Evolutionary conservation across 495 filamentous ascomycete species (phyloP), one percentile per base, ranked within the genome.

Genomic region (Acidomyces sp.): DNA sequence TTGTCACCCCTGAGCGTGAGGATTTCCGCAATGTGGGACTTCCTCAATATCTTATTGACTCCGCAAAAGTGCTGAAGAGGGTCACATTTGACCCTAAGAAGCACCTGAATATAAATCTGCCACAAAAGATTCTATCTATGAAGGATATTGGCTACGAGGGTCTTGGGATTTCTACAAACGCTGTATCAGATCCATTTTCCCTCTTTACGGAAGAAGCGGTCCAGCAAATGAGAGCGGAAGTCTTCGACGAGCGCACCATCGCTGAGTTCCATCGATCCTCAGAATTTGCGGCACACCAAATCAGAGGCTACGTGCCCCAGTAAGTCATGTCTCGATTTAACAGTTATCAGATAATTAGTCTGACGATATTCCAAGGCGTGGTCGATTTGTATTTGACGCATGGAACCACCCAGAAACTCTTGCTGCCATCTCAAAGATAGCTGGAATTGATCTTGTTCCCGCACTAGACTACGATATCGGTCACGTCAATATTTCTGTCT

Each of bases 161-260:
- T 5, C n/a, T 28, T 23, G 46, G 34, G 9, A 46, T 50, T 2
- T 46, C 42, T 13, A 19, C 33, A 1, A 28, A 32, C 16, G 46
- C 42, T 2, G 41, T 45, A 4, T 50, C 46, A 10, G 46, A 50
- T 17, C 46, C 46, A 20, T 50, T 50, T 23, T 19, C 41, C 2
- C 41, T 50, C 9, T 50, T 50, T 42, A 35, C 24, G 21, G 34
- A 45, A 27, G 42, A 45, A 25, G 46, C 46, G 17, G 37, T 50
- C 28, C 15, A 21, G 5, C 43, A 35, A 13, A 50, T 50, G 46
- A 32, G 46, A 20, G 20, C 24, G 25, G 46, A 50, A 36, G 36
- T 50, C 35, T 46, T 50, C 46, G 33, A 23, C n/a, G 15, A 32
- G 10, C 34, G 40, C 5, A 39, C 46, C 11, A 19, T 45, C 24